A percentile compares a stretch with the other conserved stretches of the same genome.
Conservation (phyloP, 305 asterid species). For the Fraxinus platypoda region DNA sequence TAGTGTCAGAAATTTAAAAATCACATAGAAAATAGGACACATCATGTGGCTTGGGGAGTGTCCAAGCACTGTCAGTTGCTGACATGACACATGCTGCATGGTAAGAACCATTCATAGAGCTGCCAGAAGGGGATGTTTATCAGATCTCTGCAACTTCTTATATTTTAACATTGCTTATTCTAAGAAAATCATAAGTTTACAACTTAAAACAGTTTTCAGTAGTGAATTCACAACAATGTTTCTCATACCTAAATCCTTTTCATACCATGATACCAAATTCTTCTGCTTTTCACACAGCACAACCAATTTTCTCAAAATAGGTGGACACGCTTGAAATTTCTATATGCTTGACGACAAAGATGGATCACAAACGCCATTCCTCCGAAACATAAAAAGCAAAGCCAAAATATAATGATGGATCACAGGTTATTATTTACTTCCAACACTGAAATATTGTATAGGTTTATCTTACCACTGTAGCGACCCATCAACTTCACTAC, state of each 20-base stretch:
- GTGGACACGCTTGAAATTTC: neutral
- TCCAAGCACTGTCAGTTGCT: neutral
- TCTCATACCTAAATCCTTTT: neutral
- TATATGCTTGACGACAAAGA: neutral
- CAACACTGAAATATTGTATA: neutral
- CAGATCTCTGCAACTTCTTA: conserved; percentile 10
- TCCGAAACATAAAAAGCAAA: neutral
- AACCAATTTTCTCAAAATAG: neutral
- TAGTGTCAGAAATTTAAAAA: neutral
- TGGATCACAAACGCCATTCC: conserved; percentile 16
- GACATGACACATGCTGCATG: neutral
- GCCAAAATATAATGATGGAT: neutral
- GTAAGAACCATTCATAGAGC: conserved; percentile 4
- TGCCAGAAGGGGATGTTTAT: neutral
- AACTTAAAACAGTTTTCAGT: neutral
- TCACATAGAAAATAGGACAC: neutral
- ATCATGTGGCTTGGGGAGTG: neutral
- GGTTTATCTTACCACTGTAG: conserved; percentile 48
- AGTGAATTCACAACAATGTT: neutral
- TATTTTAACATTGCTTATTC: conserved; percentile 7
- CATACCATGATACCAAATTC: neutral
- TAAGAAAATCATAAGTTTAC: neutral
- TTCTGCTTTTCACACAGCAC: neutral
- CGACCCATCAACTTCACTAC: conserved; percentile 70
- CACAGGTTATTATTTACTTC: neutral